phyloP scores from a whole-genome alignment of 768 basidiomycete genomes.

The Arthromyces matolae region DNA sequence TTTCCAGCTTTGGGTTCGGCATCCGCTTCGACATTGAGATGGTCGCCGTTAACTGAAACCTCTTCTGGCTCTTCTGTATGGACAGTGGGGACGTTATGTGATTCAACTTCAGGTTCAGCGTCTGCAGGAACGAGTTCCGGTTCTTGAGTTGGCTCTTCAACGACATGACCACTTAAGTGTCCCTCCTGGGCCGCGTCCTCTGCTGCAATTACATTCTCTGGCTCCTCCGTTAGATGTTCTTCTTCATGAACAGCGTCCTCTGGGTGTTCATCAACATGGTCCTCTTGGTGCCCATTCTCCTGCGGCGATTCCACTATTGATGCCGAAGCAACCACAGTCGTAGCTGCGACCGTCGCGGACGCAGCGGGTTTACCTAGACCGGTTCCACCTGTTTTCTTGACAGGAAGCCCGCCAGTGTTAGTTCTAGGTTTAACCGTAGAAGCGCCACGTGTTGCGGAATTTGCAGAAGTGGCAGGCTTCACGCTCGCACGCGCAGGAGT shows the following conservation, averaged over 20 bases:
- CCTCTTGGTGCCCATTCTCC: conserved; percentile 10
- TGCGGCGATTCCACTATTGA: conserved; percentile 7
- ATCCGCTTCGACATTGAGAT: conserved; percentile 11
- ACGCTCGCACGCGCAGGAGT: conserved; percentile 24
- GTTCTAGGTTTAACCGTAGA: conserved; percentile 20
- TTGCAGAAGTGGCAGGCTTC: conserved; percentile 27
- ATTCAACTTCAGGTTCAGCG: conserved; percentile 1
- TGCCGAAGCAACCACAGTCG: conserved; percentile 9
- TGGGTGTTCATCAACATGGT: neutral
- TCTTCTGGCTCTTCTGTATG: neutral
- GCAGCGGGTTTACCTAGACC: conserved; percentile 22
- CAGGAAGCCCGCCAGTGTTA: neutral
- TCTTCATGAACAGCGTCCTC: neutral
- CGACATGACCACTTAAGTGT: neutral
- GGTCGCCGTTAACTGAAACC: conserved; percentile 14
- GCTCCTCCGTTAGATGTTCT: neutral
- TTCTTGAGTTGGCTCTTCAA: neutral
- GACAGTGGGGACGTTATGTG: neutral
- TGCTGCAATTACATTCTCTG: neutral
- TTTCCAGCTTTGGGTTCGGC: conserved; percentile 51
- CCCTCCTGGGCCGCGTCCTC: neutral
- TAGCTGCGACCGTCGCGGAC: conserved; percentile 19
- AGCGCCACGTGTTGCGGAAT: conserved; percentile 27
- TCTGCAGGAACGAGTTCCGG: neutral
- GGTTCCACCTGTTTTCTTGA: conserved; percentile 3